Evolutionary conservation across 2,329 filamentous ascomycete genomes (phyloP).

Genomic region (Cyanodermella asteris): DNA sequence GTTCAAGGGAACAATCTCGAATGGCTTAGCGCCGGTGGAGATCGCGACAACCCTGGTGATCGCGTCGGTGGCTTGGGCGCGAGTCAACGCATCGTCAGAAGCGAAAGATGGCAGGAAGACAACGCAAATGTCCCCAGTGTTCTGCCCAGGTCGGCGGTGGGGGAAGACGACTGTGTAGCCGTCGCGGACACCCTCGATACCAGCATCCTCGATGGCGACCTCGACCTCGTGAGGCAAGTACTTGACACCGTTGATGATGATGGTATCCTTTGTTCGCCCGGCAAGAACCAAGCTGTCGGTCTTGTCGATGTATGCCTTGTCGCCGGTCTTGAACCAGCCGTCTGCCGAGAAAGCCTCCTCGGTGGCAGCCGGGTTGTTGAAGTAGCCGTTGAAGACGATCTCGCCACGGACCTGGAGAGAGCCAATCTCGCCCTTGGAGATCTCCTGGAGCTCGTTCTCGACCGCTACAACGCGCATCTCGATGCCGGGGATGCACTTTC

Average conservation of each 20-base stretch:
- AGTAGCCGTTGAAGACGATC: constrained; percentile 5
- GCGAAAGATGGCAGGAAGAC: constrained; percentile 17
- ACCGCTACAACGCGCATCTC: constrained; percentile 8
- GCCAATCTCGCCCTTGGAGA: constrained; percentile 1
- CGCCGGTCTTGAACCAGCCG: constrained; percentile 7
- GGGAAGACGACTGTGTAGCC: constrained; percentile 2
- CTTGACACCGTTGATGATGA: constrained; percentile 5
- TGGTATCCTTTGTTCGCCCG: constrained; percentile 4
- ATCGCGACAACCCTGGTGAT: constrained; percentile 8
- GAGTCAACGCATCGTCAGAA: constrained; percentile 9
- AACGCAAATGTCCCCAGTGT: constrained; percentile 20
- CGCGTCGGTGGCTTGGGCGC: constrained; percentile 8
- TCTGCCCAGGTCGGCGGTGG: constrained; percentile 6
- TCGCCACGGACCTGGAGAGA: constrained; percentile 2
- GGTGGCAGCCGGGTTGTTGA: constrained; percentile 4
- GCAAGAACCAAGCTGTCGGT: constrained; percentile 2
- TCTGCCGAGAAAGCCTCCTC: constrained; percentile 4
- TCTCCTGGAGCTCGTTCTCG: too few species aligned
- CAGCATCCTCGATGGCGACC: constrained; percentile 1
- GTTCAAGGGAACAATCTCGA: constrained; percentile 12
- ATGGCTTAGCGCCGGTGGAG: constrained; percentile 7
- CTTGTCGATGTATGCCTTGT: constrained; percentile 3
- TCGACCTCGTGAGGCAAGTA: constrained; percentile 3
- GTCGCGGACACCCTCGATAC: constrained; percentile 1
- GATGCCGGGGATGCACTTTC: constrained; percentile 10